Percentiles rank a stretch among this genome's conserved stretches.
Evolutionary conservation across 2,329 filamentous ascomycete species (phyloP).

Genomic region (Cladophialophora carrionii): DNA sequence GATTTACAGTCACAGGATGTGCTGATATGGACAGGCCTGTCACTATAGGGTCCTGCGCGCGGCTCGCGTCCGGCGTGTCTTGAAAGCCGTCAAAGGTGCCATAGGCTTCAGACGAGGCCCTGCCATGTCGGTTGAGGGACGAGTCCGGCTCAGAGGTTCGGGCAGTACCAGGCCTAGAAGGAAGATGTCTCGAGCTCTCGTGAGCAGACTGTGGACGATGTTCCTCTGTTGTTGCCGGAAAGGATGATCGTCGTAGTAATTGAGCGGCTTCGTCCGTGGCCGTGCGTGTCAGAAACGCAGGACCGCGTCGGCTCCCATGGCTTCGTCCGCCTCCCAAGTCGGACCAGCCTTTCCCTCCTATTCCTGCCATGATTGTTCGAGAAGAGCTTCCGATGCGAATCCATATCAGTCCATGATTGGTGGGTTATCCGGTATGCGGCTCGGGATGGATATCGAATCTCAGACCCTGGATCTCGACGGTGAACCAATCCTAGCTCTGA

Average conservation of each 20-base stretch:
- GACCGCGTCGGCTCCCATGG: slow-evolving; percentile 39
- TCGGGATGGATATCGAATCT: neutral
- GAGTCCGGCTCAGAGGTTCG: slow-evolving; percentile 12
- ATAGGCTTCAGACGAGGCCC: slow-evolving; percentile 18
- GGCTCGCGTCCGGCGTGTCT: slow-evolving; percentile 3
- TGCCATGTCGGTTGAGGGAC: neutral
- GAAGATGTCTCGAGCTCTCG: slow-evolving; percentile 12
- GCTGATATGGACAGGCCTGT: slow-evolving; percentile 1
- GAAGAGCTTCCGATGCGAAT: neutral
- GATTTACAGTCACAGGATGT: slow-evolving; percentile 3
- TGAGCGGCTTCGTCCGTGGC: slow-evolving; percentile 52
- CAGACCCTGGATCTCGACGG: neutral
- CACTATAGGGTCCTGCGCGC: neutral
- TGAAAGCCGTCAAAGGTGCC: slow-evolving; percentile 27
- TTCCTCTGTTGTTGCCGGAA: slow-evolving; percentile 24
- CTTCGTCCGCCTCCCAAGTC: slow-evolving; percentile 26
- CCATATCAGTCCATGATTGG: slow-evolving; percentile 27
- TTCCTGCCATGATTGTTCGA: slow-evolving; percentile 28
- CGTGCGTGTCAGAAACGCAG: slow-evolving; percentile 52
- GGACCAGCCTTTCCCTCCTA: slow-evolving; percentile 32
- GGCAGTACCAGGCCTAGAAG: slow-evolving; percentile 24
- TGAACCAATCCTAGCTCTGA: neutral
- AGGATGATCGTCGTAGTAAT: slow-evolving; percentile 47
- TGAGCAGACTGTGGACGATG: slow-evolving; percentile 17
- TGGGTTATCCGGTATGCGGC: neutral